phyloP scores from a whole-genome alignment of 2,329 filamentous ascomycete species.

The Malbranchea zuffiana region DNA sequence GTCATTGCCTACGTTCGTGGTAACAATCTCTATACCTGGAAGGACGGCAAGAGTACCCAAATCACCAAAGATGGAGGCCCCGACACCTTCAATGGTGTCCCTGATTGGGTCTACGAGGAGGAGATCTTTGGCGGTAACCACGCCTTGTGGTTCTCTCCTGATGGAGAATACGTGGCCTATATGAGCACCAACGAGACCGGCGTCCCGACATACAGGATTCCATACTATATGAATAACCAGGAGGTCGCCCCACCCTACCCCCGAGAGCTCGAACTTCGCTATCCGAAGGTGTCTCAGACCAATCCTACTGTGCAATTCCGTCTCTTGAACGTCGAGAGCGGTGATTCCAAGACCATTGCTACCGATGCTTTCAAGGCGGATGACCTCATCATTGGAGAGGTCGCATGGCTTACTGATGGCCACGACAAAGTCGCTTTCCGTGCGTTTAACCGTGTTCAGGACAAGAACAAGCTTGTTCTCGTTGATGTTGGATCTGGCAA shows the following conservation, averaged over 20 bases:
- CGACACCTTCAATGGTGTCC: conserved; percentile 80
- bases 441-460: conserved; percentile 58
- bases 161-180: conserved; percentile 76
- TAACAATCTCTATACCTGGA: conserved; percentile 54
- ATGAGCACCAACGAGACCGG: conserved; percentile 72
- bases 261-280: conserved; percentile 50
- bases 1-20: conserved; percentile 56
- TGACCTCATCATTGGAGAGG: conserved; percentile 56
- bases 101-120: conserved; percentile 88
- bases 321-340: conserved; percentile 43
- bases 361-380: conserved; percentile 49
- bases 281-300: conserved; percentile 57
- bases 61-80: conserved; percentile 75
- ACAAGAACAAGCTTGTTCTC: conserved; percentile 50
- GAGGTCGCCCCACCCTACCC: conserved; percentile 52
- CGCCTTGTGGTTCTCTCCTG: conserved; percentile 84
- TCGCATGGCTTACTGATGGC: conserved; percentile 54
- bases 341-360: conserved; percentile 37
- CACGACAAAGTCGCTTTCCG: conserved; percentile 54
- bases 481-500: conserved; percentile 43
- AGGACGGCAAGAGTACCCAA: conserved; percentile 43
- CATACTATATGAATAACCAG: conserved; percentile 54
- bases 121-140: conserved; percentile 65
- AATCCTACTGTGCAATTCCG: conserved; percentile 56
- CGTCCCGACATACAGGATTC: conserved; percentile 54